These are phyloP conservation scores for Malassezia slooffiae DNA, from an alignment of 1,284 basidiomycete species.

Conservation along the genomic window DNA sequence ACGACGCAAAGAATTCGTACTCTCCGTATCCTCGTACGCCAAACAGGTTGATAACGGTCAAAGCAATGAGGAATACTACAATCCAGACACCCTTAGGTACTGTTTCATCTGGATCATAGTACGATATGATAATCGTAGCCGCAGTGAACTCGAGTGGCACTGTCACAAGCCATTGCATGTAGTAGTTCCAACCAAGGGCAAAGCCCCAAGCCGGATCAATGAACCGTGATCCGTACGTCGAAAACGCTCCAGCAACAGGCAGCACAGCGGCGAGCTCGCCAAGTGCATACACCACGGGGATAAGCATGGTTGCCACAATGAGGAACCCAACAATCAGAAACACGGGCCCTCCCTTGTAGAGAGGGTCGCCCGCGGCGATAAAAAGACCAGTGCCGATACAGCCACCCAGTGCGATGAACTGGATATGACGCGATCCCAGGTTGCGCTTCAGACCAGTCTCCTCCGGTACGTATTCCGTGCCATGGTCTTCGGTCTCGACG, in stretches of 20 bases:
- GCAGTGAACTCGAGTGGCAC: constrained; percentile 39
- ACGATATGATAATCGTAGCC: constrained; percentile 37
- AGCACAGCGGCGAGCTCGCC: constrained; percentile 39
- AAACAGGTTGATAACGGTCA: constrained; percentile 28
- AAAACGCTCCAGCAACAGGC: constrained; percentile 41
- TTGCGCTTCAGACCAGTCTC: constrained; percentile 29
- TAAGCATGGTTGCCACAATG: constrained; percentile 44
- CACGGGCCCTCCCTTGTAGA: constrained; percentile 51
- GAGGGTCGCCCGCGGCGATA: constrained; percentile 50
- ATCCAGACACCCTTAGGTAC: constrained; percentile 31
- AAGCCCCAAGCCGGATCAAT: constrained; percentile 41
- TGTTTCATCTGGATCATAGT: constrained; percentile 28
- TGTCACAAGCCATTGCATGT: constrained; percentile 40
- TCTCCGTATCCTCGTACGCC: constrained; percentile 48
- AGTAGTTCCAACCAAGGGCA: constrained; percentile 43
- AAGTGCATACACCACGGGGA: constrained; percentile 46
- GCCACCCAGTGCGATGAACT: constrained; percentile 36
- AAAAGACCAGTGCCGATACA: constrained; percentile 52
- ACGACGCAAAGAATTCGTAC: constrained; percentile 53
- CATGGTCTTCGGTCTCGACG: constrained; percentile 11
- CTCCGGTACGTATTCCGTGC: constrained; percentile 8
- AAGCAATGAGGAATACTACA: constrained; percentile 26
- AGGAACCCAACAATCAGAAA: constrained; percentile 45
- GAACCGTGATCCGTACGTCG: constrained; percentile 40
- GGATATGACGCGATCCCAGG: constrained; percentile 34